Conservation (phyloP, 352 stramenopile genomes). For the Phytophthora kernoviae region DNA sequence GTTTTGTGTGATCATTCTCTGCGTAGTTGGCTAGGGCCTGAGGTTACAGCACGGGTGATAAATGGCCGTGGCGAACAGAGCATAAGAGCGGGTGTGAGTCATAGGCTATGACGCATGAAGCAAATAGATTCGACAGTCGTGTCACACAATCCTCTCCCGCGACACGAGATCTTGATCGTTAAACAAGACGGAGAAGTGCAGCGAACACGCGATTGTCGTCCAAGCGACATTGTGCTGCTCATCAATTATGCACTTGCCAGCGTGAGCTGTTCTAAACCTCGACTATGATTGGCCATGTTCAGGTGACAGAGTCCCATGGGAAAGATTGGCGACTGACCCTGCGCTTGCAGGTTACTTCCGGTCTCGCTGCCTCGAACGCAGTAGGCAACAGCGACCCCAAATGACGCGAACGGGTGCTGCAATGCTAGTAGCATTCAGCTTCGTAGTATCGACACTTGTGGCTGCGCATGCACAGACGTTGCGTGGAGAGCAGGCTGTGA, state of each 20-base stretch:
- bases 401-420: not conserved
- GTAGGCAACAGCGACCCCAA: constrained; percentile 3
- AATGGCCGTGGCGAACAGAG: too few species aligned
- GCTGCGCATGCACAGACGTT: constrained; percentile 15
- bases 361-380: constrained; percentile 3
- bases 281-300: constrained; percentile 11
- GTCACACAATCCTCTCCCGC: constrained; percentile 9
- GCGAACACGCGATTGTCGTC: not conserved
- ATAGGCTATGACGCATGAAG: too few species aligned
- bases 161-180: not conserved
- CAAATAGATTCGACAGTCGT: constrained; percentile 10
- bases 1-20: too few species aligned
- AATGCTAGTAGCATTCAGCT: not conserved
- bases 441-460: not conserved
- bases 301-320: not conserved
- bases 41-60: too few species aligned
- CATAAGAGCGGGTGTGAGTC: too few species aligned
- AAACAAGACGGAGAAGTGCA: not conserved
- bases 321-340: not conserved
- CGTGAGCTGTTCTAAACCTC: not conserved
- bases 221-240: not conserved
- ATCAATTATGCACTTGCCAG: not conserved
- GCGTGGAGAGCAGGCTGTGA: constrained; percentile 6
- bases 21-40: too few species aligned
- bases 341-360: constrained; percentile 15